Conservation (phyloP, 441 rosid species). For the Bruguiera hainesii region DNA sequence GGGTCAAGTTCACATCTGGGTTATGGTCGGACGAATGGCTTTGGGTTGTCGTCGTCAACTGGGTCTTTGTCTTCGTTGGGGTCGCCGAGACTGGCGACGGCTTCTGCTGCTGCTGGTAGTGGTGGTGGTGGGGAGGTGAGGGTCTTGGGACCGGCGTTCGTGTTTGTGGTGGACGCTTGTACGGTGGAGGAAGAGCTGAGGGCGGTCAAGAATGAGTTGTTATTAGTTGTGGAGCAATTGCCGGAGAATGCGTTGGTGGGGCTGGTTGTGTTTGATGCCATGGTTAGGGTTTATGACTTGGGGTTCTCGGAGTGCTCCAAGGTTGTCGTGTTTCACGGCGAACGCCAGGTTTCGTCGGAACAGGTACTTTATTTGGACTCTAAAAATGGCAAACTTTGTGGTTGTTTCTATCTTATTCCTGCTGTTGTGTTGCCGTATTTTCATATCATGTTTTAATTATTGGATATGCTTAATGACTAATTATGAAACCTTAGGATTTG, state of each 20-base stretch:
- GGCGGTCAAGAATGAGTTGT: constrained; percentile 65
- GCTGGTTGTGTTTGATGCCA: constrained; percentile 69
- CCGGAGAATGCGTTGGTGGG: constrained; percentile 72
- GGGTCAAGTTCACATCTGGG: constrained; percentile 14
- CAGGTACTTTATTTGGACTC: constrained; percentile 42
- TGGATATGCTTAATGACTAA: too few relatives aligned
- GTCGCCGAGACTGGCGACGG: constrained; percentile 24
- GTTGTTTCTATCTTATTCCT: too few relatives aligned
- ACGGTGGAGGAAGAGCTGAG: constrained; percentile 60
- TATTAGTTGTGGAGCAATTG: constrained; percentile 70
- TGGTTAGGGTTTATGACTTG: constrained; percentile 81
- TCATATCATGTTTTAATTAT: too few relatives aligned
- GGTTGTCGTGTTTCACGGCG: constrained; percentile 70
- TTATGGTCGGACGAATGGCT: constrained; percentile 27
- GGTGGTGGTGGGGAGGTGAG: constrained; percentile 21
- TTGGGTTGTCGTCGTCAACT: constrained; percentile 40
- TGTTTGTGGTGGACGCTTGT: constrained; percentile 75
- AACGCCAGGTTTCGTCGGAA: constrained; percentile 59
- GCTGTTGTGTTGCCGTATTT: too few relatives aligned
- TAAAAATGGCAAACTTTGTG: neutral
- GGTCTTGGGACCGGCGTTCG: constrained; percentile 69
- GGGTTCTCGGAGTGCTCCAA: constrained; percentile 65
- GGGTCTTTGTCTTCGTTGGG: constrained; percentile 39
- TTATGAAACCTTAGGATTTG: too few relatives aligned
- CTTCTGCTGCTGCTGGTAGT: constrained; percentile 7